These are phyloP conservation scores for Chenopodium album DNA, from an alignment of 148 eudicot species.

Conservation along the genomic window DNA sequence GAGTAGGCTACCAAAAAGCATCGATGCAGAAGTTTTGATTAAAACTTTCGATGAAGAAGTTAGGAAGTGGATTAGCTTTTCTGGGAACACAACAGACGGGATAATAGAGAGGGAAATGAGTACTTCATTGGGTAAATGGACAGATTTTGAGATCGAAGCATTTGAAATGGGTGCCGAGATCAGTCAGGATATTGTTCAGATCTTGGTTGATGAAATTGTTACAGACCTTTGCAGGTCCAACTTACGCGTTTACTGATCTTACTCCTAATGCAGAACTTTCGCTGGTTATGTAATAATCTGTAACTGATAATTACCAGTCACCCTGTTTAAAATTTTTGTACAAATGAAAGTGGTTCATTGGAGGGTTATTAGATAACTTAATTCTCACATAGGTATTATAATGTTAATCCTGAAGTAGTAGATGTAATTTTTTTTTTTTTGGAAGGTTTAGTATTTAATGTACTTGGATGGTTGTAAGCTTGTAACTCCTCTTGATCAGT, in stretches of 20 bases:
- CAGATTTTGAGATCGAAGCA: slow-evolving; percentile 61
- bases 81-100: slow-evolving; percentile 52
- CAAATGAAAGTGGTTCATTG: slow-evolving; percentile 27
- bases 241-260: slow-evolving; percentile 14
- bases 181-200: slow-evolving; percentile 45
- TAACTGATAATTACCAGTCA: not conserved
- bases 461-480: slow-evolving; percentile 1
- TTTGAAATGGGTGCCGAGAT: slow-evolving; percentile 61
- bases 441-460: not conserved
- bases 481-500: not conserved
- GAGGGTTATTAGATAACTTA: slow-evolving; percentile 15
- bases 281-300: not conserved
- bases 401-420: slow-evolving; percentile 13
- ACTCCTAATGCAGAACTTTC: not conserved
- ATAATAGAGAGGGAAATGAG: slow-evolving; percentile 75
- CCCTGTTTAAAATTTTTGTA: slow-evolving; percentile 34
- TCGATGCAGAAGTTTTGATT: slow-evolving; percentile 46
- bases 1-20: slow-evolving; percentile 39
- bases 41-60: slow-evolving; percentile 55
- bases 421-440: slow-evolving; percentile 11
- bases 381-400: slow-evolving; percentile 19
- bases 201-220: slow-evolving; percentile 71
- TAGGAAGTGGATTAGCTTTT: slow-evolving; percentile 54
- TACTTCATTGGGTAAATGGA: slow-evolving; percentile 62
- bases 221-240: slow-evolving; percentile 43